Evolutionary conservation across 306 rosid genomes (phyloP).

Genomic region (Heteromeles arbutifolia): DNA sequence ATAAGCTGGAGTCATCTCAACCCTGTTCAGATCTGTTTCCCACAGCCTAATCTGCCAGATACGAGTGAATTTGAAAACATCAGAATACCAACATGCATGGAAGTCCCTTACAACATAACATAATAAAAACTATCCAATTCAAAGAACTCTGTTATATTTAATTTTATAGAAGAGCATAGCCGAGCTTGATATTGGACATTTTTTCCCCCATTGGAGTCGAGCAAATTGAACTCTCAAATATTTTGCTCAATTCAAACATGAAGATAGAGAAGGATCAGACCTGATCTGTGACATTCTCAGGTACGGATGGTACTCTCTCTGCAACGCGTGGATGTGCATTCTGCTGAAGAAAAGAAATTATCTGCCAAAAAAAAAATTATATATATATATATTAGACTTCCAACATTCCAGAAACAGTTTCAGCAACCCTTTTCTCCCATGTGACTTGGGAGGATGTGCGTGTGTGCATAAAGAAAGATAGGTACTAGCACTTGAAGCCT

Average conservation of each 20-base stretch:
- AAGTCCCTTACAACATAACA: not conserved
- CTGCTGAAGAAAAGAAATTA: conserved; percentile 78
- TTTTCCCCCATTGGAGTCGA: not conserved
- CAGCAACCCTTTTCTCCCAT: not conserved
- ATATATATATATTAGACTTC: not conserved
- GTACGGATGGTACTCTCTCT: conserved; percentile 72
- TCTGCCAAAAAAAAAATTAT: conserved; percentile 38
- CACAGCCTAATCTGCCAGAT: conserved; percentile 73
- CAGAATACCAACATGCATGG: conserved; percentile 15
- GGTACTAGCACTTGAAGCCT: not conserved
- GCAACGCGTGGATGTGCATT: conserved; percentile 95
- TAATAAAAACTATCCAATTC: not conserved
- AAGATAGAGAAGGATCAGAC: conserved; percentile 25
- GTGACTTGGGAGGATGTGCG: not conserved
- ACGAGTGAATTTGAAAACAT: conserved; percentile 11
- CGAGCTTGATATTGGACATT: not conserved
- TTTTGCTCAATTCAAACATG: not conserved
- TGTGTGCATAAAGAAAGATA: not conserved
- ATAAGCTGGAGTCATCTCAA: conserved; percentile 64
- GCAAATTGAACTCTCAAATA: not conserved
- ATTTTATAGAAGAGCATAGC: not conserved
- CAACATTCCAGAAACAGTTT: not conserved
- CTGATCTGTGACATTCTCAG: conserved; percentile 98
- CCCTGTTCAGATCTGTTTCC: conserved; percentile 91
- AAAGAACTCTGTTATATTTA: not conserved